phyloP scores from a whole-genome alignment of 495 filamentous ascomycete species.

The Annulohypoxylon maeteangense region DNA sequence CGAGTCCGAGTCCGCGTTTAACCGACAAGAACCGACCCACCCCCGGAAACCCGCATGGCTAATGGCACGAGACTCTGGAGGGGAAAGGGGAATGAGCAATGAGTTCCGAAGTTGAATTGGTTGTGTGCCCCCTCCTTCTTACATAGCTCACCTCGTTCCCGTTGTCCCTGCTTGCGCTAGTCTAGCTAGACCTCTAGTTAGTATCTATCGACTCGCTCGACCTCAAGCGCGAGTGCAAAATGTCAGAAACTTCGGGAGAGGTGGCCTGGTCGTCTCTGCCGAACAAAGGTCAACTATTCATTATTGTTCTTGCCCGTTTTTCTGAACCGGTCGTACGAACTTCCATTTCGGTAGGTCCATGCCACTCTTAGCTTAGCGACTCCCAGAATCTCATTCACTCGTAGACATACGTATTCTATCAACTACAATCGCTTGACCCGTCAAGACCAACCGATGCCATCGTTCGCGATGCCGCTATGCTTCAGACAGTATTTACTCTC shows the following conservation, averaged over 20 bases:
- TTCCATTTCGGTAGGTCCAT: background rate
- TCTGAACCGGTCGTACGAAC: background rate
- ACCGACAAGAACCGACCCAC: background rate
- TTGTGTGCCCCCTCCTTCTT: background rate
- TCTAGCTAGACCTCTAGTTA: background rate
- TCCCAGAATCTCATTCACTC: background rate
- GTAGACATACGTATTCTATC: background rate
- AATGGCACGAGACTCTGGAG: background rate
- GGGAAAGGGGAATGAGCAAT: background rate
- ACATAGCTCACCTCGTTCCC: background rate
- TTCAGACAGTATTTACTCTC: background rate
- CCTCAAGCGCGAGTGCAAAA: background rate
- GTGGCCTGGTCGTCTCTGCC: background rate
- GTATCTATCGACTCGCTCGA: background rate
- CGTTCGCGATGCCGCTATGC: background rate
- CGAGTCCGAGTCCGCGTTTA: background rate
- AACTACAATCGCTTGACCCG: background rate
- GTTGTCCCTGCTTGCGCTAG: no score
- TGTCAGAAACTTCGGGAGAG: background rate
- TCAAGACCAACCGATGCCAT: background rate
- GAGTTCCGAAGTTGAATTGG: background rate
- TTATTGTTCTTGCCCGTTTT: background rate
- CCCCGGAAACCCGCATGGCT: background rate
- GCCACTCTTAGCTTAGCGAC: background rate
- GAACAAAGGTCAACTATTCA: background rate